phyloP scores from a whole-genome alignment of 2,329 filamentous ascomycete genomes.

The Cladosporium sp. region DNA sequence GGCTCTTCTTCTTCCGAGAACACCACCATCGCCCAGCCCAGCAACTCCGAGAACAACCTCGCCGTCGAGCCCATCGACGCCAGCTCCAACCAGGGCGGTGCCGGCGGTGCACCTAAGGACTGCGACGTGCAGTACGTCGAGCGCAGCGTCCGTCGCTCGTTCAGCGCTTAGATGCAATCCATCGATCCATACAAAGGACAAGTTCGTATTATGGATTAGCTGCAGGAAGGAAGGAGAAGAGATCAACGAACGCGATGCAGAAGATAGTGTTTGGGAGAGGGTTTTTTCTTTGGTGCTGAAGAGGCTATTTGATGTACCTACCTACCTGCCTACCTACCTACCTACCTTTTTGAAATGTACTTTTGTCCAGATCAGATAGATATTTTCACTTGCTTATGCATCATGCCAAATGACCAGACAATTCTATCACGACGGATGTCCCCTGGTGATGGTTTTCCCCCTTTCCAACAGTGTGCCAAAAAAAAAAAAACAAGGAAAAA shows the following conservation, averaged over 20 bases:
- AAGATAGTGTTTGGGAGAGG: background rate
- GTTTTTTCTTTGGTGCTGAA: background rate
- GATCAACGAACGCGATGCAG: background rate
- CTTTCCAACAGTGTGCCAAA: too few species aligned
- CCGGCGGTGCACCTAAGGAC: background rate
- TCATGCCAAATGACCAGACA: too few species aligned
- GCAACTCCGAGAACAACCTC: background rate
- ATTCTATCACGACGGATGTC: background rate
- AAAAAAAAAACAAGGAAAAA: too few species aligned
- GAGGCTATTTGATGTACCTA: background rate
- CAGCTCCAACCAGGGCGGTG: background rate
- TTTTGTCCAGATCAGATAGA: background rate
- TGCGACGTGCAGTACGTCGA: slow-evolving; percentile 20
- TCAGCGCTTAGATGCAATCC: slow-evolving; percentile 14
- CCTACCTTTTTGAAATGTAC: background rate
- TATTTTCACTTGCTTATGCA: background rate
- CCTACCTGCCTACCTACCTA: too few species aligned
- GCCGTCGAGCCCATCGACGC: background rate
- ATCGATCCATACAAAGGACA: too few species aligned
- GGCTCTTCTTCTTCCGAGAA: background rate
- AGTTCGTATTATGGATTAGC: too few species aligned
- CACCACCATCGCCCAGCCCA: background rate
- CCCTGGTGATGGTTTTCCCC: too few species aligned
- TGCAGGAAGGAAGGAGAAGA: background rate
- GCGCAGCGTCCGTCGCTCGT: slow-evolving; percentile 10